Evolutionary conservation across 2,329 filamentous ascomycete genomes (phyloP), one percentile per base, ranked within the genome.

Genomic region (Byssochlamys sp.): DNA sequence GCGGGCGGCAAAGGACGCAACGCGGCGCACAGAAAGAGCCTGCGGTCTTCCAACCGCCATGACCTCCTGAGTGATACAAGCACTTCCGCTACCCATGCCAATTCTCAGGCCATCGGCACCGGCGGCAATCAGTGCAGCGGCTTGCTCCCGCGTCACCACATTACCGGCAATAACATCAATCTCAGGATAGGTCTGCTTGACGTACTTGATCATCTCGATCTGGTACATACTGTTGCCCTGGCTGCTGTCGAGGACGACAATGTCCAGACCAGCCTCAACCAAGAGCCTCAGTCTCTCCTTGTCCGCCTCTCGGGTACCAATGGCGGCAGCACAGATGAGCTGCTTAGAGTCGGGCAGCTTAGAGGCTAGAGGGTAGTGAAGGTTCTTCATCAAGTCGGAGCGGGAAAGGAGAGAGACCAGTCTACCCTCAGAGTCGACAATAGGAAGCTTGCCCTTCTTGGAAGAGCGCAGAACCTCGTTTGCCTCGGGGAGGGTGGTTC

Each of bases 151-250:
- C 58, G 94, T 99, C 68, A 99, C 94, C 65, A 99, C 94, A 78
- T 99, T 99, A 78, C 94, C 94, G 71, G 89, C 95, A 71, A 99
- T 96, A 72, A 99, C 94, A 67, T 99, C 91, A 62, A 99, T 81
- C 54, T 81, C 78, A 31, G 92, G 90, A 80, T 86, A 92, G 66
- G 86, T 89, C 65, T 86, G 74, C 83, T 99, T 99, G 79, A 94
- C 83, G 81, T 87, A 97, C 78, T 91, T 91, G 80, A 99, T 85
- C 94, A 99, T 99, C 61, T 96, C 90, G 63, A 97, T 87, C 80
- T 97, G 92, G 83, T 92, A 99, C 81, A 97, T 91, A 77, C 88
- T 94, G 84, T 97, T 97, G 65, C 94, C 94, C 79, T 99, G 94
- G 71, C 89, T 95, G 77, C 89, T 94, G 81, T 99, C 94, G 55